These are phyloP conservation scores for Rhytidiadelphus loreus DNA, from an alignment of 225 moss, liverwort and hornwort species.

Conservation along the genomic window DNA sequence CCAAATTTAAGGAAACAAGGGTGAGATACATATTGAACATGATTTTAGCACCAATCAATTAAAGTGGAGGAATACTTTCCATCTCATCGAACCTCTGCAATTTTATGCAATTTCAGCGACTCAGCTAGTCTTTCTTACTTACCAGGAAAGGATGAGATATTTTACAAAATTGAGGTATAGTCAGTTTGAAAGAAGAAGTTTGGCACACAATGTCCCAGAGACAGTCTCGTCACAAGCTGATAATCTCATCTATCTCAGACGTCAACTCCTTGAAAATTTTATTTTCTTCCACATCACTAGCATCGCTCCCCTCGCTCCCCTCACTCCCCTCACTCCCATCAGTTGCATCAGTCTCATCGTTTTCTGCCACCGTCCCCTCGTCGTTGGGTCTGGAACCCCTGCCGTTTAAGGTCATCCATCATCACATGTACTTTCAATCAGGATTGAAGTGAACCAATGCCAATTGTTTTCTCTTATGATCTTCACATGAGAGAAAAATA, in stretches of 20 bases:
- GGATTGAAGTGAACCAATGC: too few species aligned
- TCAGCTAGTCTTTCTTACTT: too few species aligned
- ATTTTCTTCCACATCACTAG: conserved; percentile 27
- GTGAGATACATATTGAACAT: neutral
- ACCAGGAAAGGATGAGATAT: neutral
- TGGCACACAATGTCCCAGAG: neutral
- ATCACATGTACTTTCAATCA: neutral
- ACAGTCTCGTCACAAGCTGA: conserved; percentile 13
- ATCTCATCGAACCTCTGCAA: neutral
- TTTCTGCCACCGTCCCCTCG: neutral
- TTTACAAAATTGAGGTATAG: neutral
- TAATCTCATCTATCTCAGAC: conserved; percentile 50
- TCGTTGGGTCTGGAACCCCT: neutral
- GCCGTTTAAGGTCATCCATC: neutral
- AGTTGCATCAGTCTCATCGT: neutral
- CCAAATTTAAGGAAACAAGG: neutral
- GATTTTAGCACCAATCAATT: neutral
- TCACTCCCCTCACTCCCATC: neutral
- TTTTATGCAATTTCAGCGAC: neutral
- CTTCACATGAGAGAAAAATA: neutral
- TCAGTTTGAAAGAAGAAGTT: neutral
- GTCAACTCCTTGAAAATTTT: conserved; percentile 49
- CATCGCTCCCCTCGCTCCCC: neutral
- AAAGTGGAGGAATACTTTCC: neutral
- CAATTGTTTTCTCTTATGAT: neutral